Percentiles rank a stretch among this genome's conserved stretches.
These are phyloP conservation scores for Fusarium dlaminii DNA, from an alignment of 2,329 filamentous ascomycete genomes.

Conservation along the genomic window DNA sequence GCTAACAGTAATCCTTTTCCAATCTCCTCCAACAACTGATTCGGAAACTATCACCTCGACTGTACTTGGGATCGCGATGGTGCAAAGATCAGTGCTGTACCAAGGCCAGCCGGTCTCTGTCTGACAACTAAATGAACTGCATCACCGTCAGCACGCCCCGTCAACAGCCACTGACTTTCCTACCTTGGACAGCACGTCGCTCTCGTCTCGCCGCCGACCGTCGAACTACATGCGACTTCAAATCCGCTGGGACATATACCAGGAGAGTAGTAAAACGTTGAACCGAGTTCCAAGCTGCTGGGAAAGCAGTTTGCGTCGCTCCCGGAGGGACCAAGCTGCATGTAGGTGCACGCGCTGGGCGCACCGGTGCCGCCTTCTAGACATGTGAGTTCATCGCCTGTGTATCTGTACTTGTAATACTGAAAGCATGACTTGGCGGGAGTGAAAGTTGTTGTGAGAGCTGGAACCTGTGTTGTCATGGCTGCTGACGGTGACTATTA, in stretches of 20 bases:
- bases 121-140: slow-evolving; percentile 2
- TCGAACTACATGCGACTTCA: slow-evolving; percentile 3
- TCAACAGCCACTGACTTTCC: neutral
- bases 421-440: neutral
- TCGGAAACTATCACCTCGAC: neutral
- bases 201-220: neutral
- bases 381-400: neutral
- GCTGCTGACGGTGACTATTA: neutral
- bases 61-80: neutral
- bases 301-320: neutral
- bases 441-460: slow-evolving; percentile 5
- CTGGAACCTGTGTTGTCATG: neutral
- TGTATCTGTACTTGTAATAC: slow-evolving; percentile 9
- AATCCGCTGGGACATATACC: slow-evolving; percentile 3
- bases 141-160: neutral
- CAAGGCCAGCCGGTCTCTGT: neutral
- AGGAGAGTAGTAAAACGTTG: neutral
- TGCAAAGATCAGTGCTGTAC: slow-evolving; percentile 14
- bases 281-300: neutral
- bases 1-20: neutral
- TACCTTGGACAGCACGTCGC: slow-evolving; percentile 14
- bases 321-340: neutral
- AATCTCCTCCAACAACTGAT: slow-evolving; percentile 1
- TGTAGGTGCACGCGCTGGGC: neutral
- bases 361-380: neutral